Evolutionary conservation across 1,284 basidiomycete genomes (phyloP).

Genomic region (Xerocomus amazonicus): DNA sequence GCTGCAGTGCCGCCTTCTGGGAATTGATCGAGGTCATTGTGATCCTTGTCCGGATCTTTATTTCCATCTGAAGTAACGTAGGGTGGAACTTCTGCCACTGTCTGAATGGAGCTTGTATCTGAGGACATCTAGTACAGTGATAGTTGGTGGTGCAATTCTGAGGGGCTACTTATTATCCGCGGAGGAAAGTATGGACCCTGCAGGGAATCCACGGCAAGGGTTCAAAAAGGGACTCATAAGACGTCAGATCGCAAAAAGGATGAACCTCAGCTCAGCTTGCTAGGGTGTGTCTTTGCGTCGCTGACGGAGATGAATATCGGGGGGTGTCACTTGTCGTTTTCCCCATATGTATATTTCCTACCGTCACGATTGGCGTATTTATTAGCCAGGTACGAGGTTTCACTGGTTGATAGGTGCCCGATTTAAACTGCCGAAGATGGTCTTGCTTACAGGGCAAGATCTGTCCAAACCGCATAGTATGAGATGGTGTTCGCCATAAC

Average conservation of each 20-base stretch:
- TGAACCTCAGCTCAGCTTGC: background rate
- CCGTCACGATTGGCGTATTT: background rate
- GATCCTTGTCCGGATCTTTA: background rate
- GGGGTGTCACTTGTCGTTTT: background rate
- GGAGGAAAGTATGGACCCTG: background rate
- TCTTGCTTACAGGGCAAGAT: background rate
- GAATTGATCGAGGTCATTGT: slow-evolving; percentile 9
- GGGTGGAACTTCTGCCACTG: background rate
- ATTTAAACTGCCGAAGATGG: background rate
- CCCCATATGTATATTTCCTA: background rate
- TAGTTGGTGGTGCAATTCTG: background rate
- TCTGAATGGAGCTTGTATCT: background rate
- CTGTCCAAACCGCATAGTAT: background rate
- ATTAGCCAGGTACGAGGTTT: background rate
- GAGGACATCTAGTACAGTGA: slow-evolving; percentile 9
- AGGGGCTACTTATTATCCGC: background rate
- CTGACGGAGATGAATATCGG: background rate
- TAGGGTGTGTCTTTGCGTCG: background rate
- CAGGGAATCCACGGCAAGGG: background rate
- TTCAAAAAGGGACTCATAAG: background rate
- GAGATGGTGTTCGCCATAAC: background rate
- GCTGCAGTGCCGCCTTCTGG: slow-evolving; percentile 30
- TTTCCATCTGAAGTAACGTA: background rate
- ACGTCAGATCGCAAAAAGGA: background rate
- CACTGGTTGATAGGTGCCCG: no score